These are phyloP conservation scores for Tuber magnatum DNA, from an alignment of 495 filamentous ascomycete species.

Conservation along the genomic window DNA sequence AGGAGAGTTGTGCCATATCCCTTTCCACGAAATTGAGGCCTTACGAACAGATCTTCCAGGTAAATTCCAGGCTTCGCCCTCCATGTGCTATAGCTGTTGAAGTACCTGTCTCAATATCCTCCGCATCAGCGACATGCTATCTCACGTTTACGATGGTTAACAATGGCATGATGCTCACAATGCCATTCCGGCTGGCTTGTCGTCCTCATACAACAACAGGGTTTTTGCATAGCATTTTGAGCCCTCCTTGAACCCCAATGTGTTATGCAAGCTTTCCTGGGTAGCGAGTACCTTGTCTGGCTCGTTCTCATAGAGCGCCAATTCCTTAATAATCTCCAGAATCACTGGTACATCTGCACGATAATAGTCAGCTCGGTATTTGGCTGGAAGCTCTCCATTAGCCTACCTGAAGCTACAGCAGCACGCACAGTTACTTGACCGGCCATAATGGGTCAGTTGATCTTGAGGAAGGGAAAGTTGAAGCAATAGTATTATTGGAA, in stretches of 20 bases:
- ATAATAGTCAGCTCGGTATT: background rate
- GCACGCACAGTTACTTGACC: background rate
- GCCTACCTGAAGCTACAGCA: background rate
- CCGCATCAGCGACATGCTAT: conserved; percentile 42
- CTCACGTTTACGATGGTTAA: background rate
- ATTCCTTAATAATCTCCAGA: conserved; percentile 73
- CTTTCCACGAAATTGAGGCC: conserved; percentile 57
- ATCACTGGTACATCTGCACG: conserved; percentile 69
- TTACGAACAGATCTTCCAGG: conserved; percentile 86
- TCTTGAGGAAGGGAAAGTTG: background rate
- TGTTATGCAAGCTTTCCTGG: conserved; percentile 59
- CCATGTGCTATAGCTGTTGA: conserved; percentile 79
- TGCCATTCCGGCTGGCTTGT: conserved; percentile 50
- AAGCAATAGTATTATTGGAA: background rate
- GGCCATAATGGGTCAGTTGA: background rate
- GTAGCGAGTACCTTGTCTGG: conserved; percentile 72
- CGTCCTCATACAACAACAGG: conserved; percentile 41
- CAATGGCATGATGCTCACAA: conserved; percentile 55
- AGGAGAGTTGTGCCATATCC: conserved; percentile 77
- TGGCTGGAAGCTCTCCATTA: background rate
- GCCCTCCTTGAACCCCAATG: conserved; percentile 63
- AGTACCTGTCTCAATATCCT: conserved; percentile 55
- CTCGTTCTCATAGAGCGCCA: conserved; percentile 79
- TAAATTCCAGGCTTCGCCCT: conserved; percentile 78
- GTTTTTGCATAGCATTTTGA: conserved; percentile 44